These are phyloP conservation scores for Saposhnikovia divaricata DNA, from an alignment of 129 eudicot genomes.

Conservation along the genomic window DNA sequence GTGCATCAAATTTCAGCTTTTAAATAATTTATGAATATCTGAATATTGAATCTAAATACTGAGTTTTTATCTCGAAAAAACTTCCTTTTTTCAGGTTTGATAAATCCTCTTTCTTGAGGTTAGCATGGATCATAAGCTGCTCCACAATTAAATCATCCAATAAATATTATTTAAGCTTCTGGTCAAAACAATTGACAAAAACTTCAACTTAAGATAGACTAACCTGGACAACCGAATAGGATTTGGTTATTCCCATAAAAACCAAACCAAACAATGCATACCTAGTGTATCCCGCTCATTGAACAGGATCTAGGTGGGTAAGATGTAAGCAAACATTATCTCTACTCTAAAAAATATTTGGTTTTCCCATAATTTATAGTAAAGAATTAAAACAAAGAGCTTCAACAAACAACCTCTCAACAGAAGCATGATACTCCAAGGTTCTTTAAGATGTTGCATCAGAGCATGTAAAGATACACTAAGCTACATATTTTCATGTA, in stretches of 20 bases:
- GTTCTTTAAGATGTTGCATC: background rate
- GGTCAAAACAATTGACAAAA: background rate
- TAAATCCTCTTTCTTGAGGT: background rate
- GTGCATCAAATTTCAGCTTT: background rate
- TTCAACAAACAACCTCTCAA: background rate
- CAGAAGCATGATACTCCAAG: background rate
- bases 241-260: background rate
- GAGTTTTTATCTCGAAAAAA: background rate
- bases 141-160: background rate
- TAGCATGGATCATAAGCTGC: background rate
- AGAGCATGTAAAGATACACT: background rate
- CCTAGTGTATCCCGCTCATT: background rate
- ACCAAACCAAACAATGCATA: background rate
- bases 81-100: background rate
- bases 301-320: background rate
- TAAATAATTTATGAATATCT: background rate
- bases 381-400: background rate
- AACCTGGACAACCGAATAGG: background rate
- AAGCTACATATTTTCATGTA: background rate
- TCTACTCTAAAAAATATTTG: background rate
- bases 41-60: background rate
- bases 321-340: background rate
- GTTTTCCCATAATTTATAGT: background rate
- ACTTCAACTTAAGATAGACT: background rate
- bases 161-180: background rate